Base-by-base conservation (phyloP, 768 basidiomycete species). In the Suillus hirtellus region DNA sequence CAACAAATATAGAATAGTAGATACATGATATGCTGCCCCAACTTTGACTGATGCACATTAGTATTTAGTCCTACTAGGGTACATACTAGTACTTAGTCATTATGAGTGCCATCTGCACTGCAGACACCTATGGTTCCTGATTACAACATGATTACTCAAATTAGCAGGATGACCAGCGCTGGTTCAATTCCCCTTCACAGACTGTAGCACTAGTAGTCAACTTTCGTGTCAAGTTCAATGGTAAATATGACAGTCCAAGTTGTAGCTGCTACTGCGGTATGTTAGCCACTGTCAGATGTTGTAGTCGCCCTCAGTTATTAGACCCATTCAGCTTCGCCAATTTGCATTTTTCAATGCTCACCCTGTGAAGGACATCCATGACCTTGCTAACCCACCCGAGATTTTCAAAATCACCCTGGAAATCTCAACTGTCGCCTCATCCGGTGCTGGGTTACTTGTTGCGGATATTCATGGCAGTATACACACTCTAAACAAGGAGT, bases 261-360 rank as follows among this genome's bases (percentile, higher is more conserved):
- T 58, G 56, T 27, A 11, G 56, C 56, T 58, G 40, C 62, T 43
- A 63, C 66, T 27, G 74, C 69, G 47, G 74, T 72, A 72, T 2
- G 55, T 38, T 40, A 0, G 0, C 42, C 8, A 47, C 47, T 63
- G 12, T 35, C 60, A 40, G 35, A n/a, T 21, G 3, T 14, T 10
- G 17, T 49, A 37, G 37, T 24, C 15, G 14, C 60, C 62, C 60
- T 56, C 50, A 21, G 11, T 56, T 17, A 61, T 24, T 74, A 56
- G 73, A 54, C 14, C n/a, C 17, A 34, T 0, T 61, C 62, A 96
- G 92, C 93, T 90, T 87, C 84, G 90, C 58, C 92, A 95, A 71
- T 96, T 96, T 78, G 81, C 87, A 3, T 97, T 97, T 85, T 98
- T 97, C 71, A 88, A 95, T 66, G 80, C 83, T 14, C 82, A 86